These are phyloP conservation scores for Ascoidea rubescens DNA, from an alignment of 805 yeast genomes.

Conservation along the genomic window DNA sequence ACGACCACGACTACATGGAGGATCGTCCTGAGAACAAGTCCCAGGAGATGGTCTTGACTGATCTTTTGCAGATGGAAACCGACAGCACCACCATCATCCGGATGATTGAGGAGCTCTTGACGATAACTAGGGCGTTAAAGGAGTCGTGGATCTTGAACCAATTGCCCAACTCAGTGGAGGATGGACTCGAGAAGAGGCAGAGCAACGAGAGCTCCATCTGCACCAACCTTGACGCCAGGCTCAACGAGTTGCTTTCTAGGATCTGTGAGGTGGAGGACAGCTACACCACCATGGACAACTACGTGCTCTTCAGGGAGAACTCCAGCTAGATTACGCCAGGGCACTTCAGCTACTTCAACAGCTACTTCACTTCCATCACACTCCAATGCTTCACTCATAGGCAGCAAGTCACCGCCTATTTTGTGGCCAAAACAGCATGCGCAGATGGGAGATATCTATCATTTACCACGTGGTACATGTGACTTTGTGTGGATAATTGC, in stretches of 20 bases:
- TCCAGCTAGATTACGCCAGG: too few relatives aligned
- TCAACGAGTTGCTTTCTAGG: neutral
- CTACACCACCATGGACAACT: neutral
- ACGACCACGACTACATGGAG: neutral
- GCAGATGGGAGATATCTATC: too few relatives aligned
- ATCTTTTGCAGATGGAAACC: conserved; percentile 2
- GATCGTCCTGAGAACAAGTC: neutral
- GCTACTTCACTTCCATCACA: too few relatives aligned
- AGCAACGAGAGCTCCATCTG: neutral
- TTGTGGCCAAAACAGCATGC: too few relatives aligned
- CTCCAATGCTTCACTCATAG: too few relatives aligned
- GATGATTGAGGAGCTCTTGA: conserved; percentile 7
- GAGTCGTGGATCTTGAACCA: conserved; percentile 9
- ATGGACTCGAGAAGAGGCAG: neutral
- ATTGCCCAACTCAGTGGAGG: conserved; percentile 6
- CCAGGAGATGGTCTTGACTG: neutral
- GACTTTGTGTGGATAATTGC: too few relatives aligned
- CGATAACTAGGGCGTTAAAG: conserved; percentile 7
- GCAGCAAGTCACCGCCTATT: too few relatives aligned
- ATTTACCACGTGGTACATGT: too few relatives aligned
- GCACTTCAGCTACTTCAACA: too few relatives aligned
- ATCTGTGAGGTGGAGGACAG: neutral
- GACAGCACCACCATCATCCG: conserved; percentile 6
- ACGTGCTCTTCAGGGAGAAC: too few relatives aligned
- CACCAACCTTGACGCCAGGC: neutral